phyloP scores from a whole-genome alignment of 768 basidiomycete genomes.

The Favolaschia claudopus region DNA sequence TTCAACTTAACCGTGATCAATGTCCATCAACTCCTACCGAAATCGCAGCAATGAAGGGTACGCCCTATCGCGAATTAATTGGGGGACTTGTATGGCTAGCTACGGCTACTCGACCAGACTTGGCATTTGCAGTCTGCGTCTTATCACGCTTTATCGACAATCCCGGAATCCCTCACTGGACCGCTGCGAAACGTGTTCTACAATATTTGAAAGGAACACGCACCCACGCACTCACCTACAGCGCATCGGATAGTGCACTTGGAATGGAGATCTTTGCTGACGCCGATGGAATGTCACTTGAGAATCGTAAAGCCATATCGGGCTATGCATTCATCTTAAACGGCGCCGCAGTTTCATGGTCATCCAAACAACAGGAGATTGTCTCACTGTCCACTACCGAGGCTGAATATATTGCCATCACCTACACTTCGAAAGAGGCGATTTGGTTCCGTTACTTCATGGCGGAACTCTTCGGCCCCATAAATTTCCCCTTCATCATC shows the following conservation, averaged over 20 bases:
- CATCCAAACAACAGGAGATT: slow-evolving; percentile 41
- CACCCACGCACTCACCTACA: slow-evolving; percentile 9
- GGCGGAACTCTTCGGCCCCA: slow-evolving; percentile 21
- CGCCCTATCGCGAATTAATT: background rate
- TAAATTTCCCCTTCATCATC: slow-evolving; percentile 21
- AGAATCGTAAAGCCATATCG: slow-evolving; percentile 8
- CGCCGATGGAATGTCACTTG: slow-evolving; percentile 12
- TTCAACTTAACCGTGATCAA: background rate
- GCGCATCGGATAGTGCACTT: background rate
- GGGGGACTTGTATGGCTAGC: no score
- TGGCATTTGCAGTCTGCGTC: background rate
- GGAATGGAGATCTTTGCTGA: slow-evolving; percentile 10
- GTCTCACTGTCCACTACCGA: slow-evolving; percentile 10
- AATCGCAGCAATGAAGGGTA: background rate
- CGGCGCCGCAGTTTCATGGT: slow-evolving; percentile 25
- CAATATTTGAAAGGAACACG: slow-evolving; percentile 14
- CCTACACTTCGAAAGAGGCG: slow-evolving; percentile 26
- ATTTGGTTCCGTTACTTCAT: slow-evolving; percentile 35
- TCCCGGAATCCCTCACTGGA: slow-evolving; percentile 1
- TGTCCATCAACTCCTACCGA: background rate
- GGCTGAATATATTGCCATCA: slow-evolving; percentile 11
- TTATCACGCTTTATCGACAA: slow-evolving; percentile 6
- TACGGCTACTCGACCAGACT: background rate
- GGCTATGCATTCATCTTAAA: slow-evolving; percentile 24
- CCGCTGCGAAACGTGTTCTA: slow-evolving; percentile 10